Conservation (phyloP, 768 basidiomycete genomes). For the Phaeotremella fagi region DNA sequence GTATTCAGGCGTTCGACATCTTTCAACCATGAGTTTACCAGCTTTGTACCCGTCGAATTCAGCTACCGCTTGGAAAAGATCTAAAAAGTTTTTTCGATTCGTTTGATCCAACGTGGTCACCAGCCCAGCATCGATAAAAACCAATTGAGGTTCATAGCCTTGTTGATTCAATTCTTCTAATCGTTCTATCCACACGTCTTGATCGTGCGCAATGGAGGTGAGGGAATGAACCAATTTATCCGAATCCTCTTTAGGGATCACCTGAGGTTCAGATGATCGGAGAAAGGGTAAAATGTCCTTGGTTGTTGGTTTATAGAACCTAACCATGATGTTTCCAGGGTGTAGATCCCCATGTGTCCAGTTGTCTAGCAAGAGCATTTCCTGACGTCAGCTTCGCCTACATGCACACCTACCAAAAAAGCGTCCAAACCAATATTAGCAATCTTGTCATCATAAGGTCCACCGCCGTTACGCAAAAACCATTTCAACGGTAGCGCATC, state of each 20-base stretch:
- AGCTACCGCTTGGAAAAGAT: slow-evolving; percentile 91
- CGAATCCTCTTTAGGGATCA: slow-evolving; percentile 19
- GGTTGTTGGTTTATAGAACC: slow-evolving; percentile 79
- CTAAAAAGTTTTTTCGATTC: slow-evolving; percentile 91
- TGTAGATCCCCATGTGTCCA: slow-evolving; percentile 71
- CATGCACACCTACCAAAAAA: slow-evolving; percentile 64
- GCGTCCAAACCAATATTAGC: slow-evolving; percentile 92
- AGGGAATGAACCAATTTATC: slow-evolving; percentile 65
- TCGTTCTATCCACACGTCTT: slow-evolving; percentile 63
- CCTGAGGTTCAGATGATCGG: slow-evolving; percentile 49
- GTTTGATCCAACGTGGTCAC: slow-evolving; percentile 75
- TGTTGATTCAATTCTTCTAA: slow-evolving; percentile 59
- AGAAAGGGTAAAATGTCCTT: slow-evolving; percentile 61
- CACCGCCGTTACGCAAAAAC: slow-evolving; percentile 85
- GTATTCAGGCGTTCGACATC: slow-evolving; percentile 83
- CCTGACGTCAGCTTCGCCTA: slow-evolving; percentile 53
- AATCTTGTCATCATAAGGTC: slow-evolving; percentile 79
- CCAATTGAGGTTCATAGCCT: slow-evolving; percentile 88
- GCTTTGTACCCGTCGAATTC: slow-evolving; percentile 95
- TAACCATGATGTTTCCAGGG: slow-evolving; percentile 91
- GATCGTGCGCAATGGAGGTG: slow-evolving; percentile 55
- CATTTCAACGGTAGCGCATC: slow-evolving; percentile 82
- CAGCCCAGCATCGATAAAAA: slow-evolving; percentile 94
- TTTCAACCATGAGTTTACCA: slow-evolving; percentile 92
- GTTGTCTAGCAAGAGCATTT: slow-evolving; percentile 97